Evolutionary conservation across 345 rosid genomes (phyloP), one percentile per base, ranked within the genome.

Genomic region (Populus nigra): DNA sequence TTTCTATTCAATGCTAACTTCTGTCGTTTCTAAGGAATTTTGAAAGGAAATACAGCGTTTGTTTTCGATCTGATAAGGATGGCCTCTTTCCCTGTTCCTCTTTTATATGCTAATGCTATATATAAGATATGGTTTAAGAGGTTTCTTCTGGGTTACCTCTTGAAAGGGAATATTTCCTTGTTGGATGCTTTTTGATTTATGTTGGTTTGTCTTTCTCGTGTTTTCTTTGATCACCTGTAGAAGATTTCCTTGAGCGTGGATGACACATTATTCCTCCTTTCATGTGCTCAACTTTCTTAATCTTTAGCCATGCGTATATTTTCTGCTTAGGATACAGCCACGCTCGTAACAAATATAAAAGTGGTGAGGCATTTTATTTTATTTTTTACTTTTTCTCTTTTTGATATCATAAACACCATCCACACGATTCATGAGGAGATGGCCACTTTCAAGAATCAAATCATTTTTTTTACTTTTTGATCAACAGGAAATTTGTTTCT

Each of bases 111-210:
- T 1, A n/a, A 25, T 7, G 61, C 20, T 41, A 29, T 5, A 11
- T 41, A 29, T 5, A 11, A 23, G 65, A 7, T 63, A 23, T 33
- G 71, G 16, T 73, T 5, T 23, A 35, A 25, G 55, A 72, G 73
- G 81, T 78, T 53, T 5, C 81, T 78, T 71, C 36, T 29, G 62
- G 81, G 33, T 41, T 72, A 72, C 43, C 65, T 36, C 76, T 73
- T 53, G 68, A 35, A 72, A n/a, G 11, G 33, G 66, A 35, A 73
- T 67, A 7, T 66, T 78, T 67, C 77, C 36, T 73, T 55, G 25
- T 73, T 29, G n/a, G 50, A 38, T 66, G 65, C 18, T 15, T 29
- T 29, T 38, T 66, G 5, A 38, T 27, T 39, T 41, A 71, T 39
- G 53, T 23, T 16, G 1, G 39, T n/a, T 31, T 62, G 29, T 73